Evolutionary conservation across 108 stramenopile species (phyloP).

Genomic region (Skeletonema grethae): DNA sequence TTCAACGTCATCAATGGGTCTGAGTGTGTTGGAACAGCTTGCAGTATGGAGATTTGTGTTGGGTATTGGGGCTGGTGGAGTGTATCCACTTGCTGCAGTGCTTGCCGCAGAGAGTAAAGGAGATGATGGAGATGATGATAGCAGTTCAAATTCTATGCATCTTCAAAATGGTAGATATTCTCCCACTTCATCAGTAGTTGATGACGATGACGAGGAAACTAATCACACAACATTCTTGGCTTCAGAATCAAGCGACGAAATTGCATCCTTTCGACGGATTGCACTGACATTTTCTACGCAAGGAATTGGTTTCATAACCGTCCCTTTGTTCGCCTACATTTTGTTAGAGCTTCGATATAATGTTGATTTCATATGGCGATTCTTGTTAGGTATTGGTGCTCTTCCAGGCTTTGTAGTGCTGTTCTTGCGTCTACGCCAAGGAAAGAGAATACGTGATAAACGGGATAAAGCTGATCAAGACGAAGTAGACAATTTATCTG

Average conservation of each 20-base stretch:
- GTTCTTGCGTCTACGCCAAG: constrained; percentile 30
- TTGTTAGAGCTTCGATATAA: constrained; percentile 30
- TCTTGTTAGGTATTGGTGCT: constrained; percentile 46
- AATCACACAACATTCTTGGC: neutral
- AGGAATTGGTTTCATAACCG: constrained; percentile 60
- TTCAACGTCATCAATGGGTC: neutral
- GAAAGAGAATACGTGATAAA: neutral
- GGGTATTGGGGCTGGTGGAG: constrained; percentile 69
- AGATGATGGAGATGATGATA: constrained; percentile 1
- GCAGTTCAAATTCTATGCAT: neutral
- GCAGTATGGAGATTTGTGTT: constrained; percentile 63
- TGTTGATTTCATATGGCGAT: constrained; percentile 42
- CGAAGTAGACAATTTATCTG: neutral
- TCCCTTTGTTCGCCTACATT: constrained; percentile 45
- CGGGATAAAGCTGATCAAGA: neutral
- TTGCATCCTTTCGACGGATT: constrained; percentile 39
- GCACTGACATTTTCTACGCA: constrained; percentile 70
- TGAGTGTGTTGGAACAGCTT: constrained; percentile 38
- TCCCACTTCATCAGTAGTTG: neutral
- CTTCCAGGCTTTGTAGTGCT: constrained; percentile 51
- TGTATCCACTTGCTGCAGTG: constrained; percentile 75
- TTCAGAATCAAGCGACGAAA: constrained; percentile 7
- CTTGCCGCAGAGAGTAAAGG: constrained; percentile 55
- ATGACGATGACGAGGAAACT: constrained; percentile 9
- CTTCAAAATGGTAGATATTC: constrained; percentile 1